These are phyloP conservation scores for Suhomyces taliae DNA, from an alignment of 1,139 yeast species.

Conservation along the genomic window DNA sequence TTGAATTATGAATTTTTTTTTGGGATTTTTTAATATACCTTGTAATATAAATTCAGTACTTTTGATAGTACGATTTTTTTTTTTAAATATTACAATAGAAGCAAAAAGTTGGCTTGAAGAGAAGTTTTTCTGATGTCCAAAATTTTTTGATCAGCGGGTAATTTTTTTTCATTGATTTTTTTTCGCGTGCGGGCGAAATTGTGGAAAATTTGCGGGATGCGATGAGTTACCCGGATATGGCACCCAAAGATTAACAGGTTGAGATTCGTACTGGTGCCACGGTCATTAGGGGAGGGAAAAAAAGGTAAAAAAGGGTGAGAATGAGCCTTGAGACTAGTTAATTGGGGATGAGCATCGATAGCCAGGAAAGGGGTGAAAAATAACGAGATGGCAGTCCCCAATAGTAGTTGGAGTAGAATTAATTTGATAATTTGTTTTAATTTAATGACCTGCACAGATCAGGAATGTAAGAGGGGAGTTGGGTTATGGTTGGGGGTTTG, in stretches of 20 bases:
- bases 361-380: too few relatives aligned
- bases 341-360: too few relatives aligned
- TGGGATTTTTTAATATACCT: constrained; percentile 14
- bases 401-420: too few relatives aligned
- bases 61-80: constrained; percentile 4
- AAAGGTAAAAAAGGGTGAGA: too few relatives aligned
- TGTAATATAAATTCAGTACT: constrained; percentile 7
- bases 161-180: constrained; percentile 5
- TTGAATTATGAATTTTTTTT: constrained; percentile 14
- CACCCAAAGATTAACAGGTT: neutral
- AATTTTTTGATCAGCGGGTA: constrained; percentile 7
- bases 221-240: constrained; percentile 12
- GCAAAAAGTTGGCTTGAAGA: constrained; percentile 8
- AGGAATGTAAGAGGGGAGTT: too few relatives aligned
- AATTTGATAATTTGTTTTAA: too few relatives aligned
- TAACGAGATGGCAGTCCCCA: too few relatives aligned
- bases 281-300: too few relatives aligned
- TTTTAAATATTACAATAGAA: constrained; percentile 6
- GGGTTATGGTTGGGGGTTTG: too few relatives aligned
- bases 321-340: too few relatives aligned
- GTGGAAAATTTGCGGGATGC: constrained; percentile 8
- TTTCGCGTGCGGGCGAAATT: constrained; percentile 9
- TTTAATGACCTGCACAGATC: too few relatives aligned
- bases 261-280: too few relatives aligned
- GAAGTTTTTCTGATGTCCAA: constrained; percentile 4